phyloP scores from a whole-genome alignment of 139 green algal genomes.

The Desmodesmus armatus region DNA sequence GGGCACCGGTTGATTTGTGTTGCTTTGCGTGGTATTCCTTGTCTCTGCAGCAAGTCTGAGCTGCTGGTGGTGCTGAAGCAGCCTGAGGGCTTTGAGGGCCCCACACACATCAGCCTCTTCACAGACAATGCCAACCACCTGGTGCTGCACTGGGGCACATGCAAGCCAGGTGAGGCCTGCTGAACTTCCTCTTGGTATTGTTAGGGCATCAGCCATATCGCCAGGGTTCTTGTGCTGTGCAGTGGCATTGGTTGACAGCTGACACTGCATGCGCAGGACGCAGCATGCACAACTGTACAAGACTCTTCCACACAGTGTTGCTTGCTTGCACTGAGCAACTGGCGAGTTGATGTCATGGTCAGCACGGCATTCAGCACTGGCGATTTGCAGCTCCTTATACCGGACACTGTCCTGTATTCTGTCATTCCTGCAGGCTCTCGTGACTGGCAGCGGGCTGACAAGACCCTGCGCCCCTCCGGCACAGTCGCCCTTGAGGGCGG shows the following conservation, averaged over 20 bases:
- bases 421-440: slow-evolving; percentile 38
- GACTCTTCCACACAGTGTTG: too few relatives aligned
- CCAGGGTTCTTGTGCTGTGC: too few relatives aligned
- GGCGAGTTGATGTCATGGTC: too few relatives aligned
- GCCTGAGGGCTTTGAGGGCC: slow-evolving; percentile 47
- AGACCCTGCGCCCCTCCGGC: slow-evolving; percentile 55
- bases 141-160: slow-evolving; percentile 92
- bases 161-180: slow-evolving; percentile 46
- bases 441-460: slow-evolving; percentile 62
- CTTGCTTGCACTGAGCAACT: too few relatives aligned
- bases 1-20: too few relatives aligned
- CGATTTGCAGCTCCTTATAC: too few relatives aligned
- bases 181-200: slow-evolving; percentile 1
- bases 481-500: slow-evolving; percentile 47
- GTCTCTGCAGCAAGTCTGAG: slow-evolving; percentile 64
- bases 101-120: slow-evolving; percentile 67
- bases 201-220: neutral
- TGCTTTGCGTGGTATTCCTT: neutral
- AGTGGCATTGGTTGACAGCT: neutral
- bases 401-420: too few relatives aligned
- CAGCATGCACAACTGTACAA: too few relatives aligned
- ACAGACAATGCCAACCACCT: slow-evolving; percentile 74
- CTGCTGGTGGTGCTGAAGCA: slow-evolving; percentile 81
- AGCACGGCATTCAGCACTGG: too few relatives aligned
- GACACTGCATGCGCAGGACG: neutral